Evolutionary conservation across 2,329 filamentous ascomycete genomes (phyloP).

Genomic region (Moelleriella libera): DNA sequence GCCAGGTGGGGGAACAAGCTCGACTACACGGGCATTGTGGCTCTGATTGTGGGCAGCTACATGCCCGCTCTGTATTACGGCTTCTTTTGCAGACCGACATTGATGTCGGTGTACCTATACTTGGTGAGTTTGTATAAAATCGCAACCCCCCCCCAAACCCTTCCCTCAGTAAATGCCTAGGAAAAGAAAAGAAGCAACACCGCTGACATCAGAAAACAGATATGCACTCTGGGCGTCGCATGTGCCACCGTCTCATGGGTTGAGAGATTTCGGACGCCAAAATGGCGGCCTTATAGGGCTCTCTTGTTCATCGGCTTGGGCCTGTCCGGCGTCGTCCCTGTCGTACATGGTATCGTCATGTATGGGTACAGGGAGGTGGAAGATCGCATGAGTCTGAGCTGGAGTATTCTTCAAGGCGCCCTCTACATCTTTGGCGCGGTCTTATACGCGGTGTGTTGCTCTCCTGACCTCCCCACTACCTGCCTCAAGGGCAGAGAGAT

Average conservation of each 20-base stretch:
- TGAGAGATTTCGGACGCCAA: conserved; percentile 70
- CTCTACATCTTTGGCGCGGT: conserved; percentile 78
- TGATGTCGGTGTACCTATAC: conserved; percentile 60
- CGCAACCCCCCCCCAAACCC: background rate
- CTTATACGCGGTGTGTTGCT: conserved; percentile 60
- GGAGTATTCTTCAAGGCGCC: conserved; percentile 65
- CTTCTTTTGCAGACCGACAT: conserved; percentile 53
- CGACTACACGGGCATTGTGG: conserved; percentile 89
- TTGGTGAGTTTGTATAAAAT: conserved; percentile 40
- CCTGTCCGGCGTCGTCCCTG: conserved; percentile 67
- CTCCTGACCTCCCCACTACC: background rate
- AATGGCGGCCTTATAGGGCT: conserved; percentile 73
- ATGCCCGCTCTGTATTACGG: conserved; percentile 81
- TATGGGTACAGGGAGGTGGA: conserved; percentile 56
- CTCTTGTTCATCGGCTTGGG: conserved; percentile 84
- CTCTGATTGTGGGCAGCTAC: conserved; percentile 82
- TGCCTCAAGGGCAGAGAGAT: background rate
- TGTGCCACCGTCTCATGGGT: conserved; percentile 67
- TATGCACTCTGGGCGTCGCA: conserved; percentile 60
- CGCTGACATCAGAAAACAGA: conserved; percentile 32
- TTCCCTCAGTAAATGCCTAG: background rate
- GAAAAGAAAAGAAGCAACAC: background rate
- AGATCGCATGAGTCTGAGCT: conserved; percentile 63
- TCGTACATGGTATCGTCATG: conserved; percentile 58
- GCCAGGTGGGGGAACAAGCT: conserved; percentile 80